phyloP scores from a whole-genome alignment of 257 asterid species.

The Ehretia macrophylla region DNA sequence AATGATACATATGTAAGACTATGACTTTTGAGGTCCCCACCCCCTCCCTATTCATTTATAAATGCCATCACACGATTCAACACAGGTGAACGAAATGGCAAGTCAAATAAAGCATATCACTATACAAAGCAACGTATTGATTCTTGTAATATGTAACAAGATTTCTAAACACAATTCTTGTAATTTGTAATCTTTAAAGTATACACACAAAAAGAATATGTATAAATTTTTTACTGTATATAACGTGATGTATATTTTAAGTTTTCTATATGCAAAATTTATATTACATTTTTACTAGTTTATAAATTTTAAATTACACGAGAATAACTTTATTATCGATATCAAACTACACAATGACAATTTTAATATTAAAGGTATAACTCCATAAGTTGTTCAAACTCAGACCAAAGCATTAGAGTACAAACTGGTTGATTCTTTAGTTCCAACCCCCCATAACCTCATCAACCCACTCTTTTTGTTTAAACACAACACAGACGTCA shows the following conservation, averaged over 20 bases:
- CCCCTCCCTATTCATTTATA: conserved; percentile 9
- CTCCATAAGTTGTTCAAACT: no score
- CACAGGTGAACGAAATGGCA: conserved; percentile 17
- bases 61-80: conserved; percentile 53
- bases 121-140: conserved; percentile 28
- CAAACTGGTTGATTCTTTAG: conserved; percentile 9
- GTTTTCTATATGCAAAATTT: no score
- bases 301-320: no score
- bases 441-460: background rate
- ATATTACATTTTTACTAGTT: no score
- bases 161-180: conserved; percentile 7
- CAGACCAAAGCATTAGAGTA: conserved; percentile 5
- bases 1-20: conserved; percentile 44
- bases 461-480: background rate
- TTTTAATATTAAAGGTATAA: no score
- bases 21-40: conserved; percentile 16
- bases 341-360: no score
- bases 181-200: no score
- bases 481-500: no score
- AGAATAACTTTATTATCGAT: no score
- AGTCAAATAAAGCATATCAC: background rate
- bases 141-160: conserved; percentile 24
- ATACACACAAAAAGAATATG: background rate
- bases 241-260: no score
- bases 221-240: no score